Conservation (phyloP, 768 basidiomycete genomes). For the Calocera viscosa region DNA sequence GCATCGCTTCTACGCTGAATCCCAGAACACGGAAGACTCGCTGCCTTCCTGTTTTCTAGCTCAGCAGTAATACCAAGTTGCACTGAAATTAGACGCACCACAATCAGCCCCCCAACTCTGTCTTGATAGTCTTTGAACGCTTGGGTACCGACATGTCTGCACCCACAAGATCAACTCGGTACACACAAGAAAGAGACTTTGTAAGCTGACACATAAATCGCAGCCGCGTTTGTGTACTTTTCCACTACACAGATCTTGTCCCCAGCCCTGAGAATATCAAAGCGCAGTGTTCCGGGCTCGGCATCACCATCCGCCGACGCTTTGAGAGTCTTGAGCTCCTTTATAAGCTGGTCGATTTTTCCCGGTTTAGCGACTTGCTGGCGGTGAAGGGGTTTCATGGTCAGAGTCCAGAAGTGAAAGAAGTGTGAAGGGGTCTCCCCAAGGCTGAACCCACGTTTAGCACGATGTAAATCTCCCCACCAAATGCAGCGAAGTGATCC, state of each 20-base stretch:
- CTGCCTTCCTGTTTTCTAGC: no score
- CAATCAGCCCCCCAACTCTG: neutral
- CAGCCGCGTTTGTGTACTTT: neutral
- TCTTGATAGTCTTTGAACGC: neutral
- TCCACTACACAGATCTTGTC: neutral
- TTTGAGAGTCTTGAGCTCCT: neutral
- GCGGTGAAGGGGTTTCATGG: neutral
- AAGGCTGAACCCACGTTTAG: neutral
- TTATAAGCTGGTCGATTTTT: neutral
- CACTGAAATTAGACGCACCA: neutral
- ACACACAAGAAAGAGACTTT: neutral
- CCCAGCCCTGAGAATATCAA: neutral
- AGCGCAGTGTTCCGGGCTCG: neutral
- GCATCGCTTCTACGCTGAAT: no score
- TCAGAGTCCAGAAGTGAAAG: neutral
- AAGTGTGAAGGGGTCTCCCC: neutral
- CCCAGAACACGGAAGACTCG: no score
- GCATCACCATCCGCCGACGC: neutral
- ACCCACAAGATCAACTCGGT: neutral
- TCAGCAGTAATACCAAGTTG: neutral
- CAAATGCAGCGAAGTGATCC: no score
- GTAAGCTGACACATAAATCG: neutral
- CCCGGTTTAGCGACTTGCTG: neutral
- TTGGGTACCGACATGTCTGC: neutral
- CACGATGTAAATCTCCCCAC: no score